Base-by-base conservation (phyloP, 495 filamentous ascomycete species). In the Podospora pseudoanserina region DNA sequence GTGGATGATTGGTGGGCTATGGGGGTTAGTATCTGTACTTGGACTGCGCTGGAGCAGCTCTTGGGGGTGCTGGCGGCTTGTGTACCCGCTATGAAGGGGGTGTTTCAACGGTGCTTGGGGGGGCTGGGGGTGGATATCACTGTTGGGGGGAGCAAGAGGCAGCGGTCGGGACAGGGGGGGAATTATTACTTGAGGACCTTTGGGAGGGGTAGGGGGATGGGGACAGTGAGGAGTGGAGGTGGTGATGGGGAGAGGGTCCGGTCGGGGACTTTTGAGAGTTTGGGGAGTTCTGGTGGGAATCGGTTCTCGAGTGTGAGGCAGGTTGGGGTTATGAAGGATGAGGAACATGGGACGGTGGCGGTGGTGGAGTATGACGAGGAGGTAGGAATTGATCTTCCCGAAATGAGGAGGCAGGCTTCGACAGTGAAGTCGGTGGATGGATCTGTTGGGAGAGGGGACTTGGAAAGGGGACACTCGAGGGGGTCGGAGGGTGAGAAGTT, bases 11-110 rank as follows among this genome's bases (percentile, higher is more conserved):
- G 53, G 6, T 68, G 62, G 65, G 68, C 71, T 34, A 63, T 67
- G 63, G 66, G 68, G 23, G 62, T 75, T 4, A 58, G 66, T n/a
- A 75, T 75, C 54, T 70, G 72, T 49, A 73, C 72, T 39, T 75
- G 66, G 62, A 75, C 72, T 23, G 66, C 63, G 7, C 59, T 75
- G 2, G 74, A 75, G 60, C 70, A 72, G 68, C 65, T 69, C 34
- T 69, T 70, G 15, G 70, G 71, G 23, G 65, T 75, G n/a, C 58
- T 75, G 28, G 74, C 74, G 2, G 74, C 74, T 0, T 75, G 74
- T 65, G 68, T 75, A 30, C 74, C 72, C 9, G 72, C 72, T 15
- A 65, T 71, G 65, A 73, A 73, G 69, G 67, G 67, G 55, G 64
- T 69, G n/a, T 64, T 73, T 2, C 72, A 73, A 58, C 0, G 11